These are phyloP conservation scores for Magnusiomyces suaveolens DNA, from an alignment of 1,139 yeast species.

Conservation along the genomic window DNA sequence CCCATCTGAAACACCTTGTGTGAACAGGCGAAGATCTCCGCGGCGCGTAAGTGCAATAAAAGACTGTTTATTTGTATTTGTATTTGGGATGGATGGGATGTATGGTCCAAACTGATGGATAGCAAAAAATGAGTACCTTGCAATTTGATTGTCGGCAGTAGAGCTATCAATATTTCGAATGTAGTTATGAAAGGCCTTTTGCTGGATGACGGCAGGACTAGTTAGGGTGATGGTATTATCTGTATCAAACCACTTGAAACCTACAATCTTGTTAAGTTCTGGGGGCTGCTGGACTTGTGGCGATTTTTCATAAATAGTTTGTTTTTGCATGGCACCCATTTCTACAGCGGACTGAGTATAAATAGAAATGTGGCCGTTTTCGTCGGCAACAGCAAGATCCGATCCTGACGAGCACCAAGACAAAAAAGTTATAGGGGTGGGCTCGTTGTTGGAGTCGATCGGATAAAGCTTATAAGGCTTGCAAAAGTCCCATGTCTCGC, in stretches of 20 bases:
- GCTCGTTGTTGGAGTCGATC: slow-evolving; percentile 19
- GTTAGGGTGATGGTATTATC: slow-evolving; percentile 43
- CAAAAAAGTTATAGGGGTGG: slow-evolving; percentile 28
- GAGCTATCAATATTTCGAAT: slow-evolving; percentile 3
- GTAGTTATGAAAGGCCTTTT: slow-evolving; percentile 11
- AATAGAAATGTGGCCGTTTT: slow-evolving; percentile 34
- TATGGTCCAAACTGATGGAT: slow-evolving; percentile 53
- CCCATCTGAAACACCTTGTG: slow-evolving; percentile 25
- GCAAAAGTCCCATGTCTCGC: slow-evolving; percentile 57
- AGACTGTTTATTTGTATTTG: slow-evolving; percentile 53
- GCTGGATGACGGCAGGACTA: slow-evolving; percentile 21
- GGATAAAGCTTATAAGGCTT: slow-evolving; percentile 35
- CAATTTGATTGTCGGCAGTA: slow-evolving; percentile 8
- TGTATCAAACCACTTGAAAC: slow-evolving; percentile 60
- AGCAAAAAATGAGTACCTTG: slow-evolving; percentile 37
- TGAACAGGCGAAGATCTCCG: slow-evolving; percentile 43
- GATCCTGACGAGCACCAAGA: slow-evolving; percentile 37
- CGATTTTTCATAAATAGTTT: slow-evolving; percentile 17
- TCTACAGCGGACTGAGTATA: slow-evolving; percentile 20
- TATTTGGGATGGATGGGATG: slow-evolving; percentile 44
- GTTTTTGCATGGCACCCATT: slow-evolving; percentile 23
- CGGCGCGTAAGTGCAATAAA: slow-evolving; percentile 56
- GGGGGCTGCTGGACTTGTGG: slow-evolving; percentile 15
- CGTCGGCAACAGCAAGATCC: slow-evolving; percentile 37
- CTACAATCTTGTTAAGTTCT: slow-evolving; percentile 34